Evolutionary conservation across 2,329 filamentous ascomycete species (phyloP).

Genomic region (Talaromyces sp.): DNA sequence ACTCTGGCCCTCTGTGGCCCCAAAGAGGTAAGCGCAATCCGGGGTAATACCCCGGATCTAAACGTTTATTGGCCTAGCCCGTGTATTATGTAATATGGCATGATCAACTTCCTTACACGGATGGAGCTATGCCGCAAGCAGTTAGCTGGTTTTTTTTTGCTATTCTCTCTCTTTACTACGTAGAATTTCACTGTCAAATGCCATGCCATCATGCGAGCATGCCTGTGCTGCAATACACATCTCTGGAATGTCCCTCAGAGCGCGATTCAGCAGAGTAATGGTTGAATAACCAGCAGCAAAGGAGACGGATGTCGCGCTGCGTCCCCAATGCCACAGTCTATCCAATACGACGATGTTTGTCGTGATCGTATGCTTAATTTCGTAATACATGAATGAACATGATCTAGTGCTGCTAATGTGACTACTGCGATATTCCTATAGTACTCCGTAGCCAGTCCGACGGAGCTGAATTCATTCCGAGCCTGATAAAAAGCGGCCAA

Average conservation of each 20-base stretch:
- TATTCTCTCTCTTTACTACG: neutral
- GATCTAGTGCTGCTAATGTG: too few relatives aligned
- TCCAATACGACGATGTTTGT: neutral
- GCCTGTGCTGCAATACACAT: neutral
- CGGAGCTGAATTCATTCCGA: neutral
- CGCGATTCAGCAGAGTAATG: neutral
- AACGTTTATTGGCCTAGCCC: conserved; percentile 1
- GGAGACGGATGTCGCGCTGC: neutral
- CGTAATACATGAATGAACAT: too few relatives aligned
- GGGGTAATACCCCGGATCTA: conserved; percentile 13
- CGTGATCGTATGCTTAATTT: neutral
- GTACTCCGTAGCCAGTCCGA: neutral
- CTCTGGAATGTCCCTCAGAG: neutral
- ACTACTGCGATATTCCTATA: neutral
- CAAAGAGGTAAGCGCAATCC: conserved; percentile 5
- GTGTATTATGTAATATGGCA: neutral
- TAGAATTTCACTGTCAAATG: too few relatives aligned
- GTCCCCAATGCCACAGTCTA: neutral
- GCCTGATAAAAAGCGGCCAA: neutral
- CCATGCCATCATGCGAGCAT: neutral
- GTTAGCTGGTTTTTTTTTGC: neutral
- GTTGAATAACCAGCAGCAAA: too few relatives aligned
- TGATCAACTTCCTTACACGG: neutral
- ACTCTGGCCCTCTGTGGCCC: neutral
- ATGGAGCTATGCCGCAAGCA: neutral